phyloP scores from a whole-genome alignment of 2,329 filamentous ascomycete species.

The Aspergillus sp. region DNA sequence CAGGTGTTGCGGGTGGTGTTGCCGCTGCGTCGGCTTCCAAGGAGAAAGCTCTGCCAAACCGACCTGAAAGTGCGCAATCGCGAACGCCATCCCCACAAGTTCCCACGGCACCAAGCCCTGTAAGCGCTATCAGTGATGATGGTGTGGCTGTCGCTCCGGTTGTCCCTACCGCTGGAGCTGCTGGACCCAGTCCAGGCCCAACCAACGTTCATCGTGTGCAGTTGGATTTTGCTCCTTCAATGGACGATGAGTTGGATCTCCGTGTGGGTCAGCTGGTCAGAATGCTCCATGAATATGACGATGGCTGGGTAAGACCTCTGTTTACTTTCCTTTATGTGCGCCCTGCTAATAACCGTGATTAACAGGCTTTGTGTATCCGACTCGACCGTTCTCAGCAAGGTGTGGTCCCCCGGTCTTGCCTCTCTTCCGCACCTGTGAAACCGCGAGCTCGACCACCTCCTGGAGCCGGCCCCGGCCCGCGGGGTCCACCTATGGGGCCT shows the following conservation, averaged over 20 bases:
- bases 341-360: conserved; percentile 24
- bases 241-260: conserved; percentile 86
- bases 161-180: conserved; percentile 6
- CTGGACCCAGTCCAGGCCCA: conserved; percentile 37
- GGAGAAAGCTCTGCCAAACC: conserved; percentile 14
- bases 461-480: conserved; percentile 26
- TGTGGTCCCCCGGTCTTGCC: conserved; percentile 87
- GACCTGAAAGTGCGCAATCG: conserved; percentile 16
- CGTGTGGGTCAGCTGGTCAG: conserved; percentile 78
- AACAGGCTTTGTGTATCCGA: conserved; percentile 78
- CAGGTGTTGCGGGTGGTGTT: conserved; percentile 36
- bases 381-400: conserved; percentile 89
- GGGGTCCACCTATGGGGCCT: conserved; percentile 31
- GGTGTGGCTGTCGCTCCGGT: conserved; percentile 8
- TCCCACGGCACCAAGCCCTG: conserved; percentile 18
- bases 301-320: conserved; percentile 75
- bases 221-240: conserved; percentile 86
- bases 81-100: conserved; percentile 16
- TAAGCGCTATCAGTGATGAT: conserved; percentile 16
- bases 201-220: conserved; percentile 85
- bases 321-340: conserved; percentile 7
- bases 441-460: conserved; percentile 56
- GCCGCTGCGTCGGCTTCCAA: conserved; percentile 32
- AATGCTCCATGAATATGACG: conserved; percentile 92
- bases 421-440: conserved; percentile 88